Conservation (phyloP, 2,329 filamentous ascomycete genomes). For the Colletotrichum australisinense region DNA sequence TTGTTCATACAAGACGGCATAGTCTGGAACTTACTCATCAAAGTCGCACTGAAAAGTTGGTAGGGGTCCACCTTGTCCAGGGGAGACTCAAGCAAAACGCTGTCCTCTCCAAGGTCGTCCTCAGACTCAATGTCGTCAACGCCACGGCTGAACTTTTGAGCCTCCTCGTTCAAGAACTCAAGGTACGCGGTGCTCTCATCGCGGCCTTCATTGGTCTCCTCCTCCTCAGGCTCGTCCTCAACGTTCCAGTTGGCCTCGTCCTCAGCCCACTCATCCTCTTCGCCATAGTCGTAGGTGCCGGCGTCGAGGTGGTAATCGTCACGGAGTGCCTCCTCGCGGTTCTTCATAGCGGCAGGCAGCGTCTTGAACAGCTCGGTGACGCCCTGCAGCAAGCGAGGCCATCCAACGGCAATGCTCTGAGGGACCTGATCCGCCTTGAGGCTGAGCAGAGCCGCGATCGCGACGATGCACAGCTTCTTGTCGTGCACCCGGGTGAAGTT, state of each 20-base stretch:
- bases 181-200: slow-evolving; percentile 96
- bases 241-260: slow-evolving; percentile 85
- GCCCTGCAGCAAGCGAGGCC: slow-evolving; percentile 89
- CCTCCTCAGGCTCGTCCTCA: slow-evolving; percentile 77
- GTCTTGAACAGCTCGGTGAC: slow-evolving; percentile 93
- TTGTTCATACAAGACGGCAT: background rate
- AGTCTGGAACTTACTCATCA: slow-evolving; percentile 76
- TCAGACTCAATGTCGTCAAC: slow-evolving; percentile 76
- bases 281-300: slow-evolving; percentile 69
- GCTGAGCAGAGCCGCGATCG: slow-evolving; percentile 87
- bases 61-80: slow-evolving; percentile 97
- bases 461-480: slow-evolving; percentile 97
- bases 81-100: slow-evolving; percentile 90
- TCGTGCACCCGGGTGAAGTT: slow-evolving; percentile 94
- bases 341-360: slow-evolving; percentile 86
- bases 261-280: slow-evolving; percentile 85
- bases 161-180: slow-evolving; percentile 95
- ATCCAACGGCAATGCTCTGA: slow-evolving; percentile 91
- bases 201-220: slow-evolving; percentile 74
- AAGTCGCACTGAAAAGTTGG: slow-evolving; percentile 82
- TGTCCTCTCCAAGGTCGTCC: slow-evolving; percentile 92
- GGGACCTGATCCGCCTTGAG: slow-evolving; percentile 86
- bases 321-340: slow-evolving; percentile 90
- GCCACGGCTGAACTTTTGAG: slow-evolving; percentile 83
- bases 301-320: slow-evolving; percentile 84